These are phyloP conservation scores for Epichloe elymi DNA, from an alignment of 2,329 filamentous ascomycete genomes.

Conservation along the genomic window DNA sequence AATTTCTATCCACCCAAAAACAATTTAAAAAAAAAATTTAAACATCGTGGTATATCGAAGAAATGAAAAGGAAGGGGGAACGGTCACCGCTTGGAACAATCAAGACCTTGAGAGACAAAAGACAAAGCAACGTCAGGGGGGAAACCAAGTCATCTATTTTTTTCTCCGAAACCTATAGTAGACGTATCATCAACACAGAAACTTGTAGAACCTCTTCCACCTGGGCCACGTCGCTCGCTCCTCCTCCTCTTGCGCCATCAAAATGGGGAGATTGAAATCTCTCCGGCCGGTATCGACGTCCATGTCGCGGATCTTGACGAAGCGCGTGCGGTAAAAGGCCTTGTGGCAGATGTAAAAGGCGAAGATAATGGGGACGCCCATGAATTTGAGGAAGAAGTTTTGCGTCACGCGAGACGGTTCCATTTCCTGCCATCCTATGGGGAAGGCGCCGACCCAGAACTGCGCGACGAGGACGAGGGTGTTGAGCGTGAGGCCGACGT, in stretches of 20 bases:
- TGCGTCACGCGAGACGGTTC: constrained; percentile 34
- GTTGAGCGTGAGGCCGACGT: constrained; percentile 66
- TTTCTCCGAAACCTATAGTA: not conserved
- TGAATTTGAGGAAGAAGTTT: constrained; percentile 62
- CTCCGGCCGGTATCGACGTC: constrained; percentile 76
- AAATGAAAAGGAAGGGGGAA: too few relatives aligned
- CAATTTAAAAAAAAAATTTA: too few relatives aligned
- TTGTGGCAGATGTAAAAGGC: constrained; percentile 62
- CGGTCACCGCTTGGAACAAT: too few relatives aligned
- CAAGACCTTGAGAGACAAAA: too few relatives aligned
- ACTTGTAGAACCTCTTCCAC: constrained; percentile 67
- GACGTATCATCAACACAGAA: constrained; percentile 42
- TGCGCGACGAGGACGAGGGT: constrained; percentile 64
- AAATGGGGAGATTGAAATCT: constrained; percentile 66
- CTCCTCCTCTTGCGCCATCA: constrained; percentile 67
- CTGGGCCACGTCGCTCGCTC: constrained; percentile 59
- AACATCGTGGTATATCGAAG: too few relatives aligned
- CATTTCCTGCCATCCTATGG: constrained; percentile 43
- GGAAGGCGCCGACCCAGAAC: constrained; percentile 78
- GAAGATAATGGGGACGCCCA: constrained; percentile 56
- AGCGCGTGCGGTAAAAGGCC: constrained; percentile 53
- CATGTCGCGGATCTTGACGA: constrained; percentile 61
- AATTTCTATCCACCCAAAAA: too few relatives aligned
- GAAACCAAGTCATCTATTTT: not conserved
- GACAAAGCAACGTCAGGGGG: too few relatives aligned